Base-by-base conservation (phyloP, 2,329 filamentous ascomycete species). In the Aspergillus fumigatiaffinis region DNA sequence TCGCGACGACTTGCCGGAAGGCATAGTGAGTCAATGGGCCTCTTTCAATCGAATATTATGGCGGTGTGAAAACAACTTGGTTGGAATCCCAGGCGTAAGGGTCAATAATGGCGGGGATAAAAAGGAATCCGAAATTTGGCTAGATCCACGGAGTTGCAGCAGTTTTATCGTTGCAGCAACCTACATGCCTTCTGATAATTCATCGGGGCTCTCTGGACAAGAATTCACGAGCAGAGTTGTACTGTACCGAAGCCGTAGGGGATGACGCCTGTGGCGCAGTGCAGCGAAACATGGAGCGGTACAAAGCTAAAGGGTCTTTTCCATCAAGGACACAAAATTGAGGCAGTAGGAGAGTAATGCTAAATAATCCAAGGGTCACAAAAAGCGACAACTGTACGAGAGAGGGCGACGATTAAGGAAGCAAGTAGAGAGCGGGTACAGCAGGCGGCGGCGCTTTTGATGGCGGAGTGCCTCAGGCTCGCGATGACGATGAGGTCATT, bases 181-280 rank as follows among this genome's bases (percentile, higher is more conserved):
- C 46, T 53, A 57, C 62, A 64, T 61, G 26, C 29, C 57, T 57
- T 58, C 44, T 50, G 57, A 58, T 60, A 59, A 52, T 56, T 65
- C 61, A 63, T 53, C 56, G 23, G 44, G 1, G 9, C 44, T 23
- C 20, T 9, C 21, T 17, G 21, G 3, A 7, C 23, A 4, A 25
- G 23, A n/a, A 20, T 38, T 51, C 50, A 23, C 17, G n/a, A 20
- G 38, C 10, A 25, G 55, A 52, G 48, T 49, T 47, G 41, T 51
- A 50, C 21, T 32, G 25, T 29, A 53, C 20, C 29, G 48, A 48
- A 52, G 53, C 21, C 48, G 42, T 47, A 44, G 35, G 21, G 44
- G 60, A 54, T 58, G 57, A 57, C 50, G 57, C 51, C 56, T 49
- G 57, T 60, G 57, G 58, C 59, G 56, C 56, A 54, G 54, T 53